phyloP scores from a whole-genome alignment of 257 asterid species.

The Prunella vulgaris region DNA sequence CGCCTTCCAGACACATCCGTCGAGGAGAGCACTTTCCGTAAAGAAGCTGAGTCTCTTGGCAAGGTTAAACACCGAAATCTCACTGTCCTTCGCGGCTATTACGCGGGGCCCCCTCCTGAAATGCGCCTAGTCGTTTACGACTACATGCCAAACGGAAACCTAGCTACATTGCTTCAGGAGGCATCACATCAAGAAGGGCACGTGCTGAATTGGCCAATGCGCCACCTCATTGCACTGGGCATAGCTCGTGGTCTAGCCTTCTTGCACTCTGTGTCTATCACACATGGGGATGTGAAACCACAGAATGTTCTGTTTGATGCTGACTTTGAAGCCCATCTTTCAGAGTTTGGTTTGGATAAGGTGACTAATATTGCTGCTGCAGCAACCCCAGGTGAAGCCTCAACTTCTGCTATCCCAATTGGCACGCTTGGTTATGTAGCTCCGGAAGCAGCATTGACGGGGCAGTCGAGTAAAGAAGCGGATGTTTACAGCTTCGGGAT shows the following conservation, averaged over 20 bases:
- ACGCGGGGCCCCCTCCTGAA: constrained; percentile 78
- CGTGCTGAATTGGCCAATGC: constrained; percentile 89
- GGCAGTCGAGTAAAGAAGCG: constrained; percentile 45
- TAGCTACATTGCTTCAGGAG: constrained; percentile 73
- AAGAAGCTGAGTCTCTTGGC: constrained; percentile 79
- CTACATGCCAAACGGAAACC: constrained; percentile 87
- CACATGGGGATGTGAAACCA: constrained; percentile 73
- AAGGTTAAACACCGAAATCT: constrained; percentile 70
- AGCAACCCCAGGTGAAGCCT: too few relatives aligned
- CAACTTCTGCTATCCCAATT: constrained; percentile 48
- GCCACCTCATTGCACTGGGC: constrained; percentile 81
- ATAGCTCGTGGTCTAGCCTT: constrained; percentile 72
- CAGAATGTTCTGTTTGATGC: constrained; percentile 77
- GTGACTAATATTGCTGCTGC: constrained; percentile 42
- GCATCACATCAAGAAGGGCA: constrained; percentile 90
- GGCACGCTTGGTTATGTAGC: constrained; percentile 72
- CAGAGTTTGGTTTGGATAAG: constrained; percentile 71
- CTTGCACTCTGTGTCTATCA: constrained; percentile 49
- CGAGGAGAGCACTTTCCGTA: constrained; percentile 51
- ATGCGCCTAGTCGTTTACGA: constrained; percentile 63
- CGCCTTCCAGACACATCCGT: constrained; percentile 62
- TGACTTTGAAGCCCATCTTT: constrained; percentile 76
- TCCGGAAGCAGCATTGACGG: constrained; percentile 60
- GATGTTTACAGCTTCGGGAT: constrained; percentile 80
- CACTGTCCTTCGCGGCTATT: constrained; percentile 81